A percentile compares a stretch with the other conserved stretches of the same genome.
Conservation (phyloP, 495 filamentous ascomycete species). For the Penicillium parvum region DNA sequence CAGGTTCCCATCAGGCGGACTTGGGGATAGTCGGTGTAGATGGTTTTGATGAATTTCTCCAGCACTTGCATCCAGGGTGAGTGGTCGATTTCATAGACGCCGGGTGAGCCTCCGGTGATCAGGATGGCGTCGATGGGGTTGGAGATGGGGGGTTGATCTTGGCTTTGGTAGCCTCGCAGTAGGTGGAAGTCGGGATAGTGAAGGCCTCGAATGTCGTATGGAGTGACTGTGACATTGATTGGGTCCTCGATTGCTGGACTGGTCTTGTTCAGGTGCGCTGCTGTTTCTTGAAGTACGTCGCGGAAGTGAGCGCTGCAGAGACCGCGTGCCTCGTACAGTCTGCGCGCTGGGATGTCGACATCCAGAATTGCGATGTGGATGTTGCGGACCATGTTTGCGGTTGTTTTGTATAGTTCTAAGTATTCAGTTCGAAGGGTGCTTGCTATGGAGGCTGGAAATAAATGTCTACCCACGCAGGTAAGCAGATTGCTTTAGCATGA, state of each 20-base stretch:
- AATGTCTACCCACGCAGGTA: background rate
- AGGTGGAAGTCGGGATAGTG: conserved; percentile 25
- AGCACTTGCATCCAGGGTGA: conserved; percentile 29
- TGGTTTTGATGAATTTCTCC: conserved; percentile 21
- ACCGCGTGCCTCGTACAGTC: conserved; percentile 28
- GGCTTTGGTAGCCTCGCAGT: conserved; percentile 12
- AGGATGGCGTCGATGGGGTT: conserved; percentile 30
- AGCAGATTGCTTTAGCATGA: background rate
- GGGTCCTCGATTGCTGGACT: conserved; percentile 8
- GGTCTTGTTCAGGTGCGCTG: conserved; percentile 20
- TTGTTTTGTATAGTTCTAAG: background rate
- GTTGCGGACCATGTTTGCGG: conserved; percentile 18
- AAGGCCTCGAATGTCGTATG: conserved; percentile 31
- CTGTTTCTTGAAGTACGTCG: conserved; percentile 28
- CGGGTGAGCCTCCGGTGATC: conserved; percentile 31
- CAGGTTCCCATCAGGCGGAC: conserved; percentile 38
- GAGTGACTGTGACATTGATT: conserved; percentile 24
- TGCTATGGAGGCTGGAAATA: background rate
- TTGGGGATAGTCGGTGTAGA: conserved; percentile 33
- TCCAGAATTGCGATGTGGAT: conserved; percentile 34
- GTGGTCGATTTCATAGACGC: conserved; percentile 26
- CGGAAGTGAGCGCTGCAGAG: conserved; percentile 35
- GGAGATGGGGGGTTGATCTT: conserved; percentile 8
- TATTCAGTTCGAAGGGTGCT: background rate
- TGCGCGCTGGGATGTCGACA: conserved; percentile 29